phyloP scores from a whole-genome alignment of 2,329 filamentous ascomycete genomes.

The Fusarium austroafricanum region DNA sequence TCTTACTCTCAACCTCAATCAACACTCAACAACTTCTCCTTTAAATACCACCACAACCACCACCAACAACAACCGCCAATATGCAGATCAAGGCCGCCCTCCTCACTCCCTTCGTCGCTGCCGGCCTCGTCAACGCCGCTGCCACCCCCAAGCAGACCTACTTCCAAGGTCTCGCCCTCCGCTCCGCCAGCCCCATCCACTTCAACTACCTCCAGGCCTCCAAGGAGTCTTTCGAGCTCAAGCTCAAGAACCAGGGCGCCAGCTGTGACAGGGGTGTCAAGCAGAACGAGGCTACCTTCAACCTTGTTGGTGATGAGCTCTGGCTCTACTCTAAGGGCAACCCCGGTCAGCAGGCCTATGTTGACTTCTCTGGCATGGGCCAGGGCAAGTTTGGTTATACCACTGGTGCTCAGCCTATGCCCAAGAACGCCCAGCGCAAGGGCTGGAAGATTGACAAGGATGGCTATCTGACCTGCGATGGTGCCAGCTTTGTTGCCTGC shows the following conservation, averaged over 20 bases:
- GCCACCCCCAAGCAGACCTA: slow-evolving; percentile 46
- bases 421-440: slow-evolving; percentile 58
- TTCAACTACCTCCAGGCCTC: slow-evolving; percentile 59
- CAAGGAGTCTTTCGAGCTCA: slow-evolving; percentile 57
- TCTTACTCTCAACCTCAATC: background rate
- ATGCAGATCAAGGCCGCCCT: slow-evolving; percentile 48
- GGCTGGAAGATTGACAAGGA: slow-evolving; percentile 59
- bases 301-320: slow-evolving; percentile 58
- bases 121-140: slow-evolving; percentile 44
- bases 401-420: slow-evolving; percentile 55
- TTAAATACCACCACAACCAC: background rate
- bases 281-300: slow-evolving; percentile 61
- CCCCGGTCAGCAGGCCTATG: slow-evolving; percentile 61
- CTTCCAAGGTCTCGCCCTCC: slow-evolving; percentile 64
- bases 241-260: slow-evolving; percentile 59
- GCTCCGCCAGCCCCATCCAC: slow-evolving; percentile 62
- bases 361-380: slow-evolving; percentile 69
- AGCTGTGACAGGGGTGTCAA: slow-evolving; percentile 56
- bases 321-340: slow-evolving; percentile 57
- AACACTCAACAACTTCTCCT: background rate
- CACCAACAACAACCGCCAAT: slow-evolving; percentile 14
- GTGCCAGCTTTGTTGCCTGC: slow-evolving; percentile 63
- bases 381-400: slow-evolving; percentile 66
- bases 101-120: slow-evolving; percentile 43
- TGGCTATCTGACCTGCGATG: slow-evolving; percentile 60